A percentile compares a stretch with the other conserved stretches of the same genome.
These are phyloP conservation scores for Candida orba DNA, from an alignment of 805 yeast species.

Conservation along the genomic window DNA sequence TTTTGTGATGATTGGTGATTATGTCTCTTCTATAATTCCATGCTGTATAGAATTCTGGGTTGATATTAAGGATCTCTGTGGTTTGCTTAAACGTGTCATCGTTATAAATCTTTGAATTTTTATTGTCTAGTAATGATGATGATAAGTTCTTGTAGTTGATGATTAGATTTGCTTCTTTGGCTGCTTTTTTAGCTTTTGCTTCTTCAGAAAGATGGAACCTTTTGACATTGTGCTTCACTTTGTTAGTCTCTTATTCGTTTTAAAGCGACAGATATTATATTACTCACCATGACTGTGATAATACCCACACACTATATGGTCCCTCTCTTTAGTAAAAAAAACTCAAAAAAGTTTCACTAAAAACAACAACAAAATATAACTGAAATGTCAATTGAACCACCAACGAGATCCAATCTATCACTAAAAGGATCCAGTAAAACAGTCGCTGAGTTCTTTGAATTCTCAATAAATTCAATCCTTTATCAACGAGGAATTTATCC, in stretches of 20 bases:
- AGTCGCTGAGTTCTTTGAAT: constrained; percentile 80
- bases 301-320: no score
- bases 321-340: not conserved
- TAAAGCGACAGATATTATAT: no score
- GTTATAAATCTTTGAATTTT: constrained; percentile 26
- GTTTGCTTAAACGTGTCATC: constrained; percentile 44
- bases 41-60: constrained; percentile 82
- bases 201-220: constrained; percentile 51
- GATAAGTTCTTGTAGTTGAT: constrained; percentile 43
- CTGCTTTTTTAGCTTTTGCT: constrained; percentile 41
- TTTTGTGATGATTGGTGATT: constrained; percentile 24
- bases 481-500: constrained; percentile 91
- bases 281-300: constrained; percentile 5
- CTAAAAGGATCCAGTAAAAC: constrained; percentile 69
- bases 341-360: constrained; percentile 26
- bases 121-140: constrained; percentile 32
- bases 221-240: constrained; percentile 60
- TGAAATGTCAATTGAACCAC: constrained; percentile 51
- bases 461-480: constrained; percentile 70
- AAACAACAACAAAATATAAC: constrained; percentile 44
- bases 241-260: not conserved
- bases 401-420: constrained; percentile 48
- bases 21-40: constrained; percentile 90
- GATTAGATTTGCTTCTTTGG: constrained; percentile 57
- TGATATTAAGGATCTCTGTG: constrained; percentile 47